Conservation (phyloP, 257 asterid genomes). For the Nicotiana attenuata region DNA sequence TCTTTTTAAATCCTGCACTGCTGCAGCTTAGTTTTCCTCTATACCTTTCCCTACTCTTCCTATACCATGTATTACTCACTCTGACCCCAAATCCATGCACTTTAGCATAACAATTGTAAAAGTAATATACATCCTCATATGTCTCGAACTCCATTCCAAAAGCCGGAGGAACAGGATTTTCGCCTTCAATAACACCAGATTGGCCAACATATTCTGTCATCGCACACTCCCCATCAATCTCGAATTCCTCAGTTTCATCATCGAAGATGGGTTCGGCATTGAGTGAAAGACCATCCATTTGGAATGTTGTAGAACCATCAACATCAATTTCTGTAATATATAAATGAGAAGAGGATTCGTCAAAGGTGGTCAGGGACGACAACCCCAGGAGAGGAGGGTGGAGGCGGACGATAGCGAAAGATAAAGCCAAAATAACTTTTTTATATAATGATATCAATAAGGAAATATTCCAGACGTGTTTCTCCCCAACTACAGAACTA, state of each 20-base stretch:
- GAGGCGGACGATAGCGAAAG: neutral
- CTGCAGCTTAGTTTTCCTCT: constrained; percentile 65
- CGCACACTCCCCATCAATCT: constrained; percentile 43
- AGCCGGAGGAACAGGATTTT: constrained; percentile 55
- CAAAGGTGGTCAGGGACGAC: neutral
- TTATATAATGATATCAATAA: neutral
- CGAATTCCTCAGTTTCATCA: constrained; percentile 42
- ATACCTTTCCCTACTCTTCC: constrained; percentile 57
- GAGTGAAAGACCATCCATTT: constrained; percentile 41
- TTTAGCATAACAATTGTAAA: constrained; percentile 56
- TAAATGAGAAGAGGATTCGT: neutral
- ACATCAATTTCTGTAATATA: neutral
- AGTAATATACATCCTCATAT: constrained; percentile 60
- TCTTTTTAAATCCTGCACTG: constrained; percentile 70
- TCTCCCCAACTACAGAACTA: neutral
- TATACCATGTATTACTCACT: constrained; percentile 64
- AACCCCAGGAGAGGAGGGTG: neutral
- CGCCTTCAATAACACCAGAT: constrained; percentile 38
- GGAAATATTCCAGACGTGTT: neutral
- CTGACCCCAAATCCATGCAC: constrained; percentile 63
- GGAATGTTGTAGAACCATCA: neutral
- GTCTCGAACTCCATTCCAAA: constrained; percentile 63
- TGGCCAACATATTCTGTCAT: constrained; percentile 50
- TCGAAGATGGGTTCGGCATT: constrained; percentile 39
- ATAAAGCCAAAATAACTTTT: neutral